Evolutionary conservation across 768 basidiomycete genomes (phyloP).

Genomic region (Hemileccinum rubropunctum): DNA sequence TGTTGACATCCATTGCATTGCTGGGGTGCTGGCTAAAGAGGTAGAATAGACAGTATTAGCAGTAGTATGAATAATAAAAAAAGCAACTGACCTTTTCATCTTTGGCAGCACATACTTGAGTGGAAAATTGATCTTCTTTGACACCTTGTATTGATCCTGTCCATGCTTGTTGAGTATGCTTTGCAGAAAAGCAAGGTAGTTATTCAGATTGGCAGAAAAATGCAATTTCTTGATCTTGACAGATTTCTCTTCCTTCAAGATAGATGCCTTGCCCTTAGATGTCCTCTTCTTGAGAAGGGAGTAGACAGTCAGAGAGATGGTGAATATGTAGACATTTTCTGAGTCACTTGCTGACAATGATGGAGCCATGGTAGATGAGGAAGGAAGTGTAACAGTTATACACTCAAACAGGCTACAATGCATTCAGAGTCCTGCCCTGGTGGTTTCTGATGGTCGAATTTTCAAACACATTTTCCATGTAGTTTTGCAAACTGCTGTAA

Average conservation of each 20-base stretch:
- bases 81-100: slow-evolving; percentile 1
- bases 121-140: slow-evolving; percentile 21
- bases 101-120: slow-evolving; percentile 10
- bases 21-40: neutral
- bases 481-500: too few relatives aligned
- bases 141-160: slow-evolving; percentile 5
- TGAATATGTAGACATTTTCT: too few relatives aligned
- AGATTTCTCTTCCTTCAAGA: slow-evolving; percentile 1
- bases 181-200: slow-evolving; percentile 8
- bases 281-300: too few relatives aligned
- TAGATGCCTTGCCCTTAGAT: too few relatives aligned
- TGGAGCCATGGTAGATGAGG: too few relatives aligned
- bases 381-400: too few relatives aligned
- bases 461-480: too few relatives aligned
- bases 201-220: neutral
- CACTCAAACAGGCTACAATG: too few relatives aligned
- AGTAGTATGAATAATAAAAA: neutral
- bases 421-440: too few relatives aligned
- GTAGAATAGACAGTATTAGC: neutral
- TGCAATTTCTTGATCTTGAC: slow-evolving; percentile 5
- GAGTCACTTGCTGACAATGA: too few relatives aligned
- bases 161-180: slow-evolving; percentile 11
- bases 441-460: too few relatives aligned
- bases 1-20: slow-evolving; percentile 9
- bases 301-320: too few relatives aligned